Evolutionary conservation across 1,284 basidiomycete species (phyloP), one percentile per base, ranked within the genome.

Genomic region (Sporisorium exsertum): DNA sequence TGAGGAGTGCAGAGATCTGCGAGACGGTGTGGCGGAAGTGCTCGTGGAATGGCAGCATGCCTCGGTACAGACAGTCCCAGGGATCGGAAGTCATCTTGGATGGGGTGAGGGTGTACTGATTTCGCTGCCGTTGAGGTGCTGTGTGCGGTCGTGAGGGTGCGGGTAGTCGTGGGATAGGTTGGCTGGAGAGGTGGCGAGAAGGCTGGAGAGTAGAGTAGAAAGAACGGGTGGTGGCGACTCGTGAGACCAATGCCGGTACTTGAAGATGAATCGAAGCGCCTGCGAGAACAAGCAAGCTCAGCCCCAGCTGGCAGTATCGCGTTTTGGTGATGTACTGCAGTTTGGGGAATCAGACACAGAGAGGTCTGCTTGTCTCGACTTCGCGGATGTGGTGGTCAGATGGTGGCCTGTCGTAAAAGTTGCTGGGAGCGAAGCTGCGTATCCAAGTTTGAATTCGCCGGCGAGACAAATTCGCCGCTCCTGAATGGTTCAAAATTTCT

Each of bases 11-110:
- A 18, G 60, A 55, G 56, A 80, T 71, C 33, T 71, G 63, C 0
- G 64, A 56, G 49, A 71, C 54, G 27, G 58, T 42, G 35, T 49
- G 60, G 1, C 79, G 70, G 47, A 81, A 81, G 24, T 72, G 55
- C 46, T 72, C 57, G 71, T 81, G 79, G 56, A 78, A 81, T 7
- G 71, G 75, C 24, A 78, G 51, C 79, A 81, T 81, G 24, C 72
- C 64, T 27, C 71, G 55, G 56, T 72, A 74, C 22, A 80, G 66
- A 40, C 72, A 71, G 46, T 65, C 63, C 63, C 66, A 77, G 13
- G 72, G 72, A 58, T 79, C 72, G 42, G 33, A 35, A 12, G 51
- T 57, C 66, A 73, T 66, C 5, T 24, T 63, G 37, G 29, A 64
- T n/a, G 12, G 15, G 10, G 35, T 15, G 1, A 29, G n/a, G 13